Base-by-base conservation (phyloP, 2,329 filamentous ascomycete species). In the Nannizziopsis arthrosporioides region DNA sequence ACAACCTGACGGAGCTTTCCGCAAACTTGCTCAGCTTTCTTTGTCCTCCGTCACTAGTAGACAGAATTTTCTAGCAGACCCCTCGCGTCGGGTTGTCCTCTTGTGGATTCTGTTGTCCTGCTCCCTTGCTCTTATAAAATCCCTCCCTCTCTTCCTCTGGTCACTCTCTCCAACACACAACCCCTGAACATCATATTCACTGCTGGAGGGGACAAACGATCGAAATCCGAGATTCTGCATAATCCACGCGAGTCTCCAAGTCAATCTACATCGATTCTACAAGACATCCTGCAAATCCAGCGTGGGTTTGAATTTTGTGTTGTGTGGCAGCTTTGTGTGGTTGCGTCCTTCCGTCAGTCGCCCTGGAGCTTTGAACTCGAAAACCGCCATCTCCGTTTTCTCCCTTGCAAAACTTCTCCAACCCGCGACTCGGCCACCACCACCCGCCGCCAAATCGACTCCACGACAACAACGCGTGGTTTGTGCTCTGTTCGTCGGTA, bases 391-490 rank as follows among this genome's bases (percentile, higher is more conserved):
- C 45, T 27, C 12, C 36, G 43, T 32, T 44, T 42, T 42, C 42
- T 42, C 35, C 43, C 47, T 40, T 49, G 39, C 49, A 47, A 51
- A 51, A 51, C 44, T 50, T 43, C 42, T 44, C 44, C 47, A 40
- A 34, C 43, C 45, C 45, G 36, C 30, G 48, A 38, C 45, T 40
- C 51, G 40, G 42, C 49, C 46, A 44, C 57, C 55, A 58, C 54
- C 51, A 56, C 58, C 56, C 56, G 57, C 57, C 58, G 59, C 58
- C 56, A 59, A 56, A 56, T 59, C 57, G 58, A 56, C 53, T 56
- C 54, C 59, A 53, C 58, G 54, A 57, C 52, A 57, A 55, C 59
- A 58, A 59, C 58, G 57, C 57, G 56, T 57, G 56, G 57, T 57
- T 54, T 55, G 55, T 57, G 57, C 52, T 53, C 56, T 56, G 57